Evolutionary conservation across 192 early-diverging fungal species (phyloP).

Genomic region (Mortierella hygrophila): DNA sequence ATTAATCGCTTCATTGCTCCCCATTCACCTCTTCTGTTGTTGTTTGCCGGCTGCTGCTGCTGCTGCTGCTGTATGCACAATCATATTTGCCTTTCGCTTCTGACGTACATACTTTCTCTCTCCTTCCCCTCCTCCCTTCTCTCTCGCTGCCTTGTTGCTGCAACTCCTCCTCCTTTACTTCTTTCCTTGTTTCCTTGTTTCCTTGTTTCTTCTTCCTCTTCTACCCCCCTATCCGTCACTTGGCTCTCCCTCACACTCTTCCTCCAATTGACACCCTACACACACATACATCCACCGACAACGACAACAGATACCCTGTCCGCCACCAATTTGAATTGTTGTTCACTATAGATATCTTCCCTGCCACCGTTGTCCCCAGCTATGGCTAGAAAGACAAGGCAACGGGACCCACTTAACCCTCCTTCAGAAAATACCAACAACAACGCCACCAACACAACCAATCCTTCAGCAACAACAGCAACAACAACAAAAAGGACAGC

Average conservation of each 20-base stretch:
- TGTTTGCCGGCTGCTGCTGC: no score
- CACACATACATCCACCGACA: not conserved
- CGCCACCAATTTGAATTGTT: not conserved
- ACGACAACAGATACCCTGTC: not conserved
- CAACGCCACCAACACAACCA: not conserved
- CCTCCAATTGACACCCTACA: not conserved
- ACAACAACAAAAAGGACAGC: no score
- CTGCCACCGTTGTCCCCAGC: not conserved
- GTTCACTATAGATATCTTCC: not conserved
- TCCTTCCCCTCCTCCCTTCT: not conserved
- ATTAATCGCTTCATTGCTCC: not conserved
- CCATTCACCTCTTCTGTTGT: not conserved
- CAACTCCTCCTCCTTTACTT: not conserved
- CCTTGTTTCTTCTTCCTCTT: constrained; percentile 6
- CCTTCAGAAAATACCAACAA: not conserved
- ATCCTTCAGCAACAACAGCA: not conserved
- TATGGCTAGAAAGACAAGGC: constrained; percentile 20
- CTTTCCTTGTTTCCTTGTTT: not conserved
- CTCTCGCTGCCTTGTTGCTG: no score
- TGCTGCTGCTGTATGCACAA: no score
- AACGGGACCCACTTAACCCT: constrained; percentile 6
- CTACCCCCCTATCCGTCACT: not conserved
- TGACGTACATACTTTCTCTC: not conserved
- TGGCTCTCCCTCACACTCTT: not conserved
- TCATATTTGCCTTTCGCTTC: not conserved